These are phyloP conservation scores for Sporothrix mexicana DNA, from an alignment of 2,329 filamentous ascomycete genomes.

Conservation along the genomic window DNA sequence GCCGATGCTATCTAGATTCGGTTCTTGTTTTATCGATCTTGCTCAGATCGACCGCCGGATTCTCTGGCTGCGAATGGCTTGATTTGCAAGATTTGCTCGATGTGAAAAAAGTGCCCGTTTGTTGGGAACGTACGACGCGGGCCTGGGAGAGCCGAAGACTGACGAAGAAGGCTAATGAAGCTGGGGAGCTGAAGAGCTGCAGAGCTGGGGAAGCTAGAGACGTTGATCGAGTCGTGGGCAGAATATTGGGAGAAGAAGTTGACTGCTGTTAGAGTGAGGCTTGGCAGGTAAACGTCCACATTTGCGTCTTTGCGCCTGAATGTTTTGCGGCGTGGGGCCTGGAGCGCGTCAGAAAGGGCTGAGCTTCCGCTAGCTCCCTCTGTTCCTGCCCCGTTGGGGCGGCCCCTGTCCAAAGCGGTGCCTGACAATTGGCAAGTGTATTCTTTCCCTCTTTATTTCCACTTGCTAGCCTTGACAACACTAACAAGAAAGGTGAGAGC, in stretches of 20 bases:
- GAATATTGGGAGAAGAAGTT: not conserved
- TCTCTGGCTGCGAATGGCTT: too few relatives aligned
- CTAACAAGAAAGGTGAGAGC: not conserved
- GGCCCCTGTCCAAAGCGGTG: not conserved
- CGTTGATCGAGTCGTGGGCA: not conserved
- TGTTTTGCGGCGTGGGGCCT: not conserved
- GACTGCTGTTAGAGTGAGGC: not conserved
- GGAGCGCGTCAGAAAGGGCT: not conserved
- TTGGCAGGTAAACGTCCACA: slow-evolving; percentile 10
- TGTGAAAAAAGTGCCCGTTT: not conserved
- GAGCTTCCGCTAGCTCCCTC: not conserved
- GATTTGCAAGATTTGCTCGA: too few relatives aligned
- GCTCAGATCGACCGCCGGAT: not conserved
- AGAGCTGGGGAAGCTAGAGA: not conserved
- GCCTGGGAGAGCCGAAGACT: too few relatives aligned
- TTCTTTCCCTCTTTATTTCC: not conserved
- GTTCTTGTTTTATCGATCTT: too few relatives aligned
- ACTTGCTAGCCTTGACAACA: not conserved
- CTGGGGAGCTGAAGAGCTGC: not conserved
- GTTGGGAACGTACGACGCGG: not conserved
- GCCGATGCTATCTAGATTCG: too few relatives aligned
- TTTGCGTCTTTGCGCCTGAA: too few relatives aligned
- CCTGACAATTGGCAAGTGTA: not conserved
- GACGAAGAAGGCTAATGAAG: not conserved
- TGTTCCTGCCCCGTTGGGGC: not conserved